Evolutionary conservation across 2,329 filamentous ascomycete genomes (phyloP).

Genomic region (Colletotrichum aenigma): DNA sequence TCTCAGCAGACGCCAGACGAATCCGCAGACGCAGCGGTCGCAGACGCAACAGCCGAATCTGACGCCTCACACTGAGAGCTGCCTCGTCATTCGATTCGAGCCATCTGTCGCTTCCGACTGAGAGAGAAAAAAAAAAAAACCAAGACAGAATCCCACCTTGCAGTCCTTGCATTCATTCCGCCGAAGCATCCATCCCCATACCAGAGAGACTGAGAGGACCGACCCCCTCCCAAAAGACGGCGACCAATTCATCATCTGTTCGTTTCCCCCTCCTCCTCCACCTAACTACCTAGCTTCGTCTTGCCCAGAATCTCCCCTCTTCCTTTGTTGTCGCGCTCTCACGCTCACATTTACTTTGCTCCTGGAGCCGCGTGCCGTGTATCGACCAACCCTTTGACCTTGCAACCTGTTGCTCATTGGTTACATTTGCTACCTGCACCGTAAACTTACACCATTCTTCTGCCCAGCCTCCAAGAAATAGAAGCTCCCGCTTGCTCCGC

Average conservation of each 20-base stretch:
- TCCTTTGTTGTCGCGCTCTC: not conserved
- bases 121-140: not conserved
- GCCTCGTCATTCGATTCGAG: not conserved
- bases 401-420: conserved; percentile 5
- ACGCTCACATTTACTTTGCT: not conserved
- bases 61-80: not conserved
- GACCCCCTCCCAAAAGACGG: not conserved
- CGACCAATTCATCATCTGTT: conserved; percentile 10
- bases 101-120: conserved; percentile 2
- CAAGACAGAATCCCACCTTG: not conserved
- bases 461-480: conserved; percentile 4
- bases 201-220: not conserved
- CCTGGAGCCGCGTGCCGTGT: not conserved
- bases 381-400: conserved; percentile 8
- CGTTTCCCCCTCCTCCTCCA: not conserved
- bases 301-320: not conserved
- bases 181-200: not conserved
- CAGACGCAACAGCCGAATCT: not conserved
- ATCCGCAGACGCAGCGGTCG: conserved; percentile 4
- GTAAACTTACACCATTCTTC: conserved; percentile 16
- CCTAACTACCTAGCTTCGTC: not conserved
- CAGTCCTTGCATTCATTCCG: not conserved
- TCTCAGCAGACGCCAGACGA: not conserved
- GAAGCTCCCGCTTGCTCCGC: conserved; percentile 11
- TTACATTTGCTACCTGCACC: not conserved